Percentiles rank a stretch among this genome's conserved stretches.
Conservation (phyloP, 2,329 filamentous ascomycete genomes). For the Sporothrix brasiliensis region DNA sequence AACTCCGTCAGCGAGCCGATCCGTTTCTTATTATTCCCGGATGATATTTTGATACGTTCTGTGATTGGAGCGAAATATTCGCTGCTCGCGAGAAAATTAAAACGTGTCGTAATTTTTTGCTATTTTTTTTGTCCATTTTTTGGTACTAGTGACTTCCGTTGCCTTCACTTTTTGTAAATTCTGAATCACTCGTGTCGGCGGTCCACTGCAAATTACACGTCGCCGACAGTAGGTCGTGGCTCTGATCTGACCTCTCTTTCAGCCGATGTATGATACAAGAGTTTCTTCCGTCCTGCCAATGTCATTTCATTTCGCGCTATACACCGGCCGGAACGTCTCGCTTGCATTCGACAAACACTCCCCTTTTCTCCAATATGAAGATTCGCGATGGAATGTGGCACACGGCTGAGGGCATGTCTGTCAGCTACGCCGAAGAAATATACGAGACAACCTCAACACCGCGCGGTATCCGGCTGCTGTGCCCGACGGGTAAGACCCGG, state of each 20-base stretch:
- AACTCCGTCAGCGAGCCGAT: neutral
- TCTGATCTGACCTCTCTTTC: too few relatives aligned
- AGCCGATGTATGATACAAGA: neutral
- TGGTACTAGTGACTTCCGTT: too few relatives aligned
- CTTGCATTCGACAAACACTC: neutral
- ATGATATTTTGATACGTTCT: too few relatives aligned
- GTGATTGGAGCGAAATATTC: too few relatives aligned
- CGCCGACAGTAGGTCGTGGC: neutral
- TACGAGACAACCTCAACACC: constrained; percentile 55
- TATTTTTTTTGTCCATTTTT: too few relatives aligned
- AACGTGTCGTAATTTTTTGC: too few relatives aligned
- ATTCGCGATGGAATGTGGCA: constrained; percentile 71
- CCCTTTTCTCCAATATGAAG: constrained; percentile 51
- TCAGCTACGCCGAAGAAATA: constrained; percentile 69
- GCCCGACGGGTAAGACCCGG: constrained; percentile 59
- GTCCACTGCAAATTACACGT: too few relatives aligned
- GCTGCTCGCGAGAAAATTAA: too few relatives aligned
- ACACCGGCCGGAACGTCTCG: neutral
- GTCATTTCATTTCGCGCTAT: neutral
- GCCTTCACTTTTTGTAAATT: too few relatives aligned
- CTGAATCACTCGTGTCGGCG: too few relatives aligned
- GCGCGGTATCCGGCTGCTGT: constrained; percentile 57
- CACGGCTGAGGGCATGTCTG: constrained; percentile 59
- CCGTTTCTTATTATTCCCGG: too few relatives aligned
- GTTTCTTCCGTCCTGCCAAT: neutral